Conservation (phyloP, 345 rosid genomes). For the Populus ilicifolia region DNA sequence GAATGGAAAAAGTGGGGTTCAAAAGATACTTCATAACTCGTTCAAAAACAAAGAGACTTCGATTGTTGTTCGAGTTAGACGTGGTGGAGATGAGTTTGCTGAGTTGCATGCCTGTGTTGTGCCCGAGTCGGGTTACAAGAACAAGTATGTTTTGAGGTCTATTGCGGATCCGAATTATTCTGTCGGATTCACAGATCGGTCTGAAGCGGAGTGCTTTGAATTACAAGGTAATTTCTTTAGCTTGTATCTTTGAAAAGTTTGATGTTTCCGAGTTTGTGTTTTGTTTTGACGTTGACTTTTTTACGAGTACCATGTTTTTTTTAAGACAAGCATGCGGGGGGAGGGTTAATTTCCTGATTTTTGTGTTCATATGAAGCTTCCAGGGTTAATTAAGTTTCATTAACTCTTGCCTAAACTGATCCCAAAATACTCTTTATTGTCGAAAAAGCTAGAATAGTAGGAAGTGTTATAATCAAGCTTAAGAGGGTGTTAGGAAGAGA, state of each 20-base stretch:
- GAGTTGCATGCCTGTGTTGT: slow-evolving; percentile 93
- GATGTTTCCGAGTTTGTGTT: neutral
- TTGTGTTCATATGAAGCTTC: neutral
- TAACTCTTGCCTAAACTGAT: no score
- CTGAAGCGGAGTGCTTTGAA: slow-evolving; percentile 73
- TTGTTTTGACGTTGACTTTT: neutral
- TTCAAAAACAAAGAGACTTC: slow-evolving; percentile 74
- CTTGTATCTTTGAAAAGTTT: neutral
- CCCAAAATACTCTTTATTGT: no score
- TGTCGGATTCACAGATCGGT: slow-evolving; percentile 79
- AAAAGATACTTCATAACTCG: slow-evolving; percentile 65
- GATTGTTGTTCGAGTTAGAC: slow-evolving; percentile 67
- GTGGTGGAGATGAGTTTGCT: slow-evolving; percentile 57
- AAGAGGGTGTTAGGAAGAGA: no score
- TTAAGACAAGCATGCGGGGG: neutral
- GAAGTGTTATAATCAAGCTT: neutral
- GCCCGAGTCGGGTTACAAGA: slow-evolving; percentile 67
- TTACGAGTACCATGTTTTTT: neutral
- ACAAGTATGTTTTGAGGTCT: slow-evolving; percentile 73
- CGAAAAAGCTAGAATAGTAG: no score
- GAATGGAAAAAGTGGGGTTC: slow-evolving; percentile 77
- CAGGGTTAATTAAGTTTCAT: no score
- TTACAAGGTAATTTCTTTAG: slow-evolving; percentile 64
- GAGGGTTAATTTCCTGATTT: neutral
- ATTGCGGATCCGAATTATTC: slow-evolving; percentile 88